These are phyloP conservation scores for Cordyceps cateniannulata DNA, from an alignment of 2,329 filamentous ascomycete species.

Conservation along the genomic window DNA sequence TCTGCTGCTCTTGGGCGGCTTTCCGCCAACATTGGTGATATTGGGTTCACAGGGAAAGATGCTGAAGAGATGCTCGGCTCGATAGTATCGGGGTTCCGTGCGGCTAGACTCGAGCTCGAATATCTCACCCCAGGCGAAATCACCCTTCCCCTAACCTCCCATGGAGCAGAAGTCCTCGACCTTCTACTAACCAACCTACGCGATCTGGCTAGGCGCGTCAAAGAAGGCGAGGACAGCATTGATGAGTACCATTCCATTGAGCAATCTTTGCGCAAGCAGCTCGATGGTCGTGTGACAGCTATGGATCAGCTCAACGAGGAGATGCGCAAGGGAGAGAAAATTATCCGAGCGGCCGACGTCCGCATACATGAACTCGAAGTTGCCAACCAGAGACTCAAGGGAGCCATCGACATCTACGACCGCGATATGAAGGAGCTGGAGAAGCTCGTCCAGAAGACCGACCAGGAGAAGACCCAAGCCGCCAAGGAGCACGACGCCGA, in stretches of 20 bases:
- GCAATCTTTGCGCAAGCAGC: constrained; percentile 48
- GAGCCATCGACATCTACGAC: constrained; percentile 45
- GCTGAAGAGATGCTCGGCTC: constrained; percentile 42
- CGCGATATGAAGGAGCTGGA: constrained; percentile 50
- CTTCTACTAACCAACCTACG: constrained; percentile 46
- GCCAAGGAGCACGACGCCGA: constrained; percentile 27
- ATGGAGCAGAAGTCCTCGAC: constrained; percentile 50
- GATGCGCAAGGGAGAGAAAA: constrained; percentile 27
- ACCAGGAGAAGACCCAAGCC: constrained; percentile 29
- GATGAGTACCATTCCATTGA: constrained; percentile 56
- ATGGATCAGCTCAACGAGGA: constrained; percentile 43
- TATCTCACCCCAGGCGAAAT: constrained; percentile 55
- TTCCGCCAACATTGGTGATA: constrained; percentile 35
- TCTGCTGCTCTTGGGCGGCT: constrained; percentile 41
- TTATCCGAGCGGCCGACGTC: constrained; percentile 31
- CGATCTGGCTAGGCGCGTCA: constrained; percentile 38
- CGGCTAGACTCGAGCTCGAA: constrained; percentile 54
- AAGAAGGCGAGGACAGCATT: constrained; percentile 46
- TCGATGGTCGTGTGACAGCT: constrained; percentile 44
- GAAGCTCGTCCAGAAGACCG: constrained; percentile 41
- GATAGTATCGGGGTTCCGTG: constrained; percentile 44
- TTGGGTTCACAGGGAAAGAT: constrained; percentile 46
- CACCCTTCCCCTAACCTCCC: constrained; percentile 43
- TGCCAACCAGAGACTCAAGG: constrained; percentile 43
- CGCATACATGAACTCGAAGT: constrained; percentile 42